Evolutionary conservation across 1,284 basidiomycete genomes (phyloP), one percentile per base, ranked within the genome.

Genomic region (Rhodotorula sp.): DNA sequence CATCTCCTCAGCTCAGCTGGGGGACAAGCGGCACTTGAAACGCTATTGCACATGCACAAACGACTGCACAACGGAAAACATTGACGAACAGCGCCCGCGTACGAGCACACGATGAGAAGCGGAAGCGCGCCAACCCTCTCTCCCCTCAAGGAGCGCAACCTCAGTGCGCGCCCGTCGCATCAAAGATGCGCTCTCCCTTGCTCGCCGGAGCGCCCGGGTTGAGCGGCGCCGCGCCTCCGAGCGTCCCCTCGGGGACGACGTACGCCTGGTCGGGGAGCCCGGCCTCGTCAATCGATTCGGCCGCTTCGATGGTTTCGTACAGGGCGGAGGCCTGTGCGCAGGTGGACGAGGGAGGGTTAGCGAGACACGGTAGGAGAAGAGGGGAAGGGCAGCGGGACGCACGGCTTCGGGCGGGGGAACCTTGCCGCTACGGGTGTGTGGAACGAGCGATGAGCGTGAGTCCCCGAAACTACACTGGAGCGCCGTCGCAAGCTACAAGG

Each of bases 381-480:
- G 13, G 36, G 25, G 44, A 34, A 15, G 10, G n/a, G 3, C 27
- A 34, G n/a, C 36, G 51, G 34, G 27, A 36, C 71, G 32, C 34
- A 71, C 74, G 8, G 96, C 93, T 83, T 98, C 96, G 0, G 96
- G 96, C 19, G 96, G 92, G 2, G 96, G 96, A 0, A 98, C 94
- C 53, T 91, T 90, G 54, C 96, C 95, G 68, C 75, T 75, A 66
- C 44, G 22, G 13, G 44, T 6, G 19, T 7, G 15, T 32, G 36
- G 17, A 37, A 1, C 9, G 32, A 22, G 37, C 29, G 56, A 51
- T 56, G 34, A 59, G 44, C 51, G 2, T 3, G 21, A 17, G 29
- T 9, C 8, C 37, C 25, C 13, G 25, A 8, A n/a, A 21, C 2
- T 21, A 3, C 36, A 2, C 17, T 10, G 25, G 44, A 57, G 3